Conservation (phyloP, 805 yeast genomes). For the Schwanniomyces occidentalis region DNA sequence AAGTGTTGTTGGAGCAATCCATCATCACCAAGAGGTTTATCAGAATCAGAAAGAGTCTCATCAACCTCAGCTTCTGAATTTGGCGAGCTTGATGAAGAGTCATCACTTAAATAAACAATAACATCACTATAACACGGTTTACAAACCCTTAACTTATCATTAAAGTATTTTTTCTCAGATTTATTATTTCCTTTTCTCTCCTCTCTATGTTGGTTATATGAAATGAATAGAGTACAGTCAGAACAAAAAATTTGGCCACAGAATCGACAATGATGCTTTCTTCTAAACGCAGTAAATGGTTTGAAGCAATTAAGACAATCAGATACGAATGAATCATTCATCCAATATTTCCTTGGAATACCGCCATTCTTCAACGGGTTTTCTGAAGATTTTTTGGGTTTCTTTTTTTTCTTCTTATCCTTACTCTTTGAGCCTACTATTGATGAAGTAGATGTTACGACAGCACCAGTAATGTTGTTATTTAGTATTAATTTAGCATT, state of each 20-base stretch:
- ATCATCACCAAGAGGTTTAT: slow-evolving; percentile 17
- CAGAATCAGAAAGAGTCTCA: slow-evolving; percentile 8
- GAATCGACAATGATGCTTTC: slow-evolving; percentile 92
- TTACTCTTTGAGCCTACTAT: too few relatives aligned
- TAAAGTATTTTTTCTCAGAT: slow-evolving; percentile 45
- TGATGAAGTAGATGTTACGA: slow-evolving; percentile 34
- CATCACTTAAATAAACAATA: slow-evolving; percentile 68
- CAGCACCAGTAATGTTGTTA: slow-evolving; percentile 22
- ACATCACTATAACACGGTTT: slow-evolving; percentile 73
- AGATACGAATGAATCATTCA: slow-evolving; percentile 89
- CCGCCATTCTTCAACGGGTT: slow-evolving; percentile 51
- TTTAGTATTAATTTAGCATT: slow-evolving; percentile 39
- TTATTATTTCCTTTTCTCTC: slow-evolving; percentile 25
- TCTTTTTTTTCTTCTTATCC: slow-evolving; percentile 15
- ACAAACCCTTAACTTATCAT: slow-evolving; percentile 77
- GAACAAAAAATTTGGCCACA: slow-evolving; percentile 96
- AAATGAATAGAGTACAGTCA: slow-evolving; percentile 70
- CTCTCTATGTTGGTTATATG: slow-evolving; percentile 52
- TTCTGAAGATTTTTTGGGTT: slow-evolving; percentile 30
- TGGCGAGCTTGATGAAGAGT: slow-evolving; percentile 41
- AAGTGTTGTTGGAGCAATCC: slow-evolving; percentile 22
- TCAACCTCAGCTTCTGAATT: slow-evolving; percentile 29
- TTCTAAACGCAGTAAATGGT: slow-evolving; percentile 78
- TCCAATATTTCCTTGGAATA: slow-evolving; percentile 83
- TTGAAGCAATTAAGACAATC: slow-evolving; percentile 85